Conservation (phyloP, 768 basidiomycete genomes). For the Clavaria fumosa region DNA sequence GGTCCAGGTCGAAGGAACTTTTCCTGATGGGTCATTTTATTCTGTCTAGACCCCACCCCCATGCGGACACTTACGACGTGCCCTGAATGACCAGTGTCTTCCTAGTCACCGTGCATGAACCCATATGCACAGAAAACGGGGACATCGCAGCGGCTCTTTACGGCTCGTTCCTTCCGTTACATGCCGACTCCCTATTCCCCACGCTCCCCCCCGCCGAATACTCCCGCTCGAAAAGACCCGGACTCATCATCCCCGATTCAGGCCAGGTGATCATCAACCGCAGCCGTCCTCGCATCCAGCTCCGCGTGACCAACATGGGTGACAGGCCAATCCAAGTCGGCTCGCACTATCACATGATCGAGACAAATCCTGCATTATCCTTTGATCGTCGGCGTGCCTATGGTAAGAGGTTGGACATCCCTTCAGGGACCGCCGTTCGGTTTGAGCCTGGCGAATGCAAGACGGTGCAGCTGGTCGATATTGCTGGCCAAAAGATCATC, state of each 20-base stretch:
- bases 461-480: constrained; percentile 66
- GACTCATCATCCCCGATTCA: constrained; percentile 55
- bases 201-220: constrained; percentile 32
- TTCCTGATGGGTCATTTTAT: constrained; percentile 74
- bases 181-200: constrained; percentile 51
- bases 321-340: constrained; percentile 93
- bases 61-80: no score
- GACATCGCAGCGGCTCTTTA: constrained; percentile 77
- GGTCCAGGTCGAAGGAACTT: constrained; percentile 91
- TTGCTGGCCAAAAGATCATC: constrained; percentile 56
- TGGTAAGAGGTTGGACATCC: constrained; percentile 79
- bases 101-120: constrained; percentile 94
- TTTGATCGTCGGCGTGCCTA: constrained; percentile 78
- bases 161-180: constrained; percentile 83
- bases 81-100: constrained; percentile 63
- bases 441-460: constrained; percentile 91
- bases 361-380: constrained; percentile 64
- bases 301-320: constrained; percentile 79
- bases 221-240: constrained; percentile 43
- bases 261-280: constrained; percentile 62
- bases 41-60: no score
- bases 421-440: constrained; percentile 88
- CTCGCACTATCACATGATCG: constrained; percentile 89
- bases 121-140: constrained; percentile 73
- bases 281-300: constrained; percentile 47